Percentiles rank a stretch among this genome's conserved stretches.
Evolutionary conservation across 176 grass and related monocot species (phyloP).

Genomic region (Triticum turgidum): DNA sequence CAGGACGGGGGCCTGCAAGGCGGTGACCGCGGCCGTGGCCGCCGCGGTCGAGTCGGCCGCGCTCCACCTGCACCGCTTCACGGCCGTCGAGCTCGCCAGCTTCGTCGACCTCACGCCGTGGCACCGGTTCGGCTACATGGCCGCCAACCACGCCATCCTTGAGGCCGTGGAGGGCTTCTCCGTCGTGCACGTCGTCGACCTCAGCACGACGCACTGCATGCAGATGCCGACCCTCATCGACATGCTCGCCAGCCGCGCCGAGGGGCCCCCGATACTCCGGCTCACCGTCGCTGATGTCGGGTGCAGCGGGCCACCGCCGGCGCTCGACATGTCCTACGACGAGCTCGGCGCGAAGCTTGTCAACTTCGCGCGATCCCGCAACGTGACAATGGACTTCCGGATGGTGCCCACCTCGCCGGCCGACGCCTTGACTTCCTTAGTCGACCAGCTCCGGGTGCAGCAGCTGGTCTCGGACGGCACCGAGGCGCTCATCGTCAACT

Average conservation of each 20-base stretch:
- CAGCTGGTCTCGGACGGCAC: slow-evolving; percentile 69
- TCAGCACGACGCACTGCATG: slow-evolving; percentile 98
- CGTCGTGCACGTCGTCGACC: slow-evolving; percentile 77
- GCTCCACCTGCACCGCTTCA: slow-evolving; percentile 69
- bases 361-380: slow-evolving; percentile 75
- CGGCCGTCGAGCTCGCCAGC: slow-evolving; percentile 78
- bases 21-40: slow-evolving; percentile 49
- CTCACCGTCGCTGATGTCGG: slow-evolving; percentile 60
- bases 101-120: slow-evolving; percentile 97
- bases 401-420: slow-evolving; percentile 52
- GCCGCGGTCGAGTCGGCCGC: slow-evolving; percentile 46
- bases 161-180: slow-evolving; percentile 80
- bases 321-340: slow-evolving; percentile 81
- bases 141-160: slow-evolving; percentile 76
- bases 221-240: slow-evolving; percentile 99
- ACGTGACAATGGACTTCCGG: slow-evolving; percentile 83
- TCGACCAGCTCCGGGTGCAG: slow-evolving; percentile 76
- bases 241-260: slow-evolving; percentile 66
- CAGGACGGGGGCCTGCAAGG: slow-evolving; percentile 80
- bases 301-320: slow-evolving; percentile 32
- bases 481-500: slow-evolving; percentile 89
- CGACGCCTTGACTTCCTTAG: slow-evolving; percentile 59
- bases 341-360: slow-evolving; percentile 74
- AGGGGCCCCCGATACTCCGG: slow-evolving; percentile 70
- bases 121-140: slow-evolving; percentile 92